phyloP scores from a whole-genome alignment of 352 stramenopile genomes.

The Globisporangium canariense region DNA sequence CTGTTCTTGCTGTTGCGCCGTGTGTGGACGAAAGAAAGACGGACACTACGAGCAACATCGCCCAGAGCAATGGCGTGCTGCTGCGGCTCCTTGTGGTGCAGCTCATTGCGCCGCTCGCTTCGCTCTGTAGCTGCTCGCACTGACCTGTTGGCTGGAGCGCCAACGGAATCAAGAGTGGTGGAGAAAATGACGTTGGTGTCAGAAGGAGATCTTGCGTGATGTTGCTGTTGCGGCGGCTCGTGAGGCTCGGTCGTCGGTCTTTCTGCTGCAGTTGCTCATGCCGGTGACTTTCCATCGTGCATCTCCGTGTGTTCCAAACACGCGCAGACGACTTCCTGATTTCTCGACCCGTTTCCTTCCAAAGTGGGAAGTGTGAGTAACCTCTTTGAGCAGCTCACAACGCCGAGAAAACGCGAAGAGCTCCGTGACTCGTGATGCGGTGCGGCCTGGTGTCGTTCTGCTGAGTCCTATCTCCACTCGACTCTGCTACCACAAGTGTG shows the following conservation, averaged over 20 bases:
- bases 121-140: background rate
- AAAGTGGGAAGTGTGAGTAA: constrained; percentile 1
- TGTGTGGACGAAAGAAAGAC: background rate
- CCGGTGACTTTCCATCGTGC: constrained; percentile 8
- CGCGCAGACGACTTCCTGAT: background rate
- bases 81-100: background rate
- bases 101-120: background rate
- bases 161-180: background rate
- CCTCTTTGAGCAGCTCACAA: background rate
- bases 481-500: background rate
- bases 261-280: constrained; percentile 6
- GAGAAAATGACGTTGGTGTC: background rate
- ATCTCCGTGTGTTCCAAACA: background rate
- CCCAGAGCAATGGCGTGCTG: constrained; percentile 8
- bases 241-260: background rate
- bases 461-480: background rate
- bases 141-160: background rate
- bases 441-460: background rate
- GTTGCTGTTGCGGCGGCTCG: constrained; percentile 8
- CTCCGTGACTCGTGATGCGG: background rate
- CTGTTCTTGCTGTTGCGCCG: background rate
- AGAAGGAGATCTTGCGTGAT: constrained; percentile 1
- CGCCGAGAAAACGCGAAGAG: background rate
- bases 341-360: background rate
- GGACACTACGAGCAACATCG: constrained; percentile 5